Evolutionary conservation across 1,284 basidiomycete genomes (phyloP), one percentile per base, ranked within the genome.

Genomic region (Phlebopus sp.): DNA sequence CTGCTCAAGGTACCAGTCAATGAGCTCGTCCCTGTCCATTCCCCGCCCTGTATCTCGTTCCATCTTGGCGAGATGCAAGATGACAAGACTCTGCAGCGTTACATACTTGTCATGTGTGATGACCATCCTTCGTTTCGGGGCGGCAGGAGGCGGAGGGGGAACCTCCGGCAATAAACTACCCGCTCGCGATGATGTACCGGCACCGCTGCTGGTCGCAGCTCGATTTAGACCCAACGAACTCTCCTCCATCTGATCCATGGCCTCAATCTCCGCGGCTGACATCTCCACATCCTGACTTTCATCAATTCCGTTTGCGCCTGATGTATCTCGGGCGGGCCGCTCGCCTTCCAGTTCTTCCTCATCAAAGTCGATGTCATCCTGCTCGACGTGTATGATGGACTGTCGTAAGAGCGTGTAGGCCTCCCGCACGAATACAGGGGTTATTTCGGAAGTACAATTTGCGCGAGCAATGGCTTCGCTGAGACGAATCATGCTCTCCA

Each of bases 311-410:
- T 58, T 63, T 10, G 54, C 44, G 37, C 65, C 56, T 34, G 55
- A 58, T 5, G 59, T 57, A 5, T 56, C 61, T 5, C 62, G 67
- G 21, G 66, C 66, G 27, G 63, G 71, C 6, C 74, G 75, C 52
- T 81, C 78, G 34, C 76, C 82, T 47, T 79, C 78, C 2, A 81
- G 75, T 46, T 94, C 92, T 62, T 97, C 94, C 54, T 97, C 93
- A 62, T 98, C 96, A 62, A 99, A 92, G 64, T 95, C 92, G 62
- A 99, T 89, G 60, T 99, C 96, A 63, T 99, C 97, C 69, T 98
- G 94, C 67, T 99, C 97, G 55, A 99, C 96, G 62, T 99, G 97
- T 60, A 99, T 98, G 70, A 99, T 99, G 2, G 95, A 98, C 68
- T 98, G 94, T 31, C 91, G 84, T 17, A 99, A 76, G 11, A 99